phyloP scores from a whole-genome alignment of 1,139 yeast genomes.

The Arxiozyma bovina region DNA sequence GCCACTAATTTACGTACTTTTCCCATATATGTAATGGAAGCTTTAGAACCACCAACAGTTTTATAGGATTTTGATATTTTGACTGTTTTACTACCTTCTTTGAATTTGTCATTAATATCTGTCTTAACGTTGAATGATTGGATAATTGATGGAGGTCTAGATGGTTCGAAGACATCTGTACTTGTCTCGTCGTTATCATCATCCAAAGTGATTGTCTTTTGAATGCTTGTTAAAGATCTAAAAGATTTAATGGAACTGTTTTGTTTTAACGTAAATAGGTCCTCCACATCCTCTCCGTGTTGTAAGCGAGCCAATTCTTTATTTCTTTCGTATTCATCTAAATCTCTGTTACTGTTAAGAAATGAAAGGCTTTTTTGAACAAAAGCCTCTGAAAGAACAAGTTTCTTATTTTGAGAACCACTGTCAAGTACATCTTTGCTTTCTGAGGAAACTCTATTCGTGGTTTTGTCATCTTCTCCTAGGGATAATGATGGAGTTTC shows the following conservation, averaged over 20 bases:
- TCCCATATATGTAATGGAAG: constrained; percentile 51
- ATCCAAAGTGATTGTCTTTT: constrained; percentile 20
- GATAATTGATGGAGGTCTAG: constrained; percentile 43
- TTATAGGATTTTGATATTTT: constrained; percentile 48
- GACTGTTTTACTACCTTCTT: constrained; percentile 44
- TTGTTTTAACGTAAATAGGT: constrained; percentile 41
- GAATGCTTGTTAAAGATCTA: constrained; percentile 1
- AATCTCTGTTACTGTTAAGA: constrained; percentile 37
- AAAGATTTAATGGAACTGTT: constrained; percentile 35
- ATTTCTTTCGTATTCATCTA: constrained; percentile 31
- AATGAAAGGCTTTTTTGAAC: constrained; percentile 61
- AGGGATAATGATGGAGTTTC: constrained; percentile 4
- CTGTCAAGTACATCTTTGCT: constrained; percentile 1
- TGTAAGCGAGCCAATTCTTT: constrained; percentile 33
- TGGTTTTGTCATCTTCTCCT: constrained; percentile 10
- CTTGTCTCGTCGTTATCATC: constrained; percentile 22
- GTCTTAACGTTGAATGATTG: constrained; percentile 39
- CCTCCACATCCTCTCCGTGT: constrained; percentile 32
- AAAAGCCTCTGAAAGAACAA: constrained; percentile 43
- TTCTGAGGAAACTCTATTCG: constrained; percentile 8
- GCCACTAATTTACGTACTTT: constrained; percentile 29
- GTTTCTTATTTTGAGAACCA: constrained; percentile 12
- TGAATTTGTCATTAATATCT: constrained; percentile 35
- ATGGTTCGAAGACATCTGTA: constrained; percentile 21
- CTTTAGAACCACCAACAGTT: constrained; percentile 48